Conservation (phyloP, 768 basidiomycete species). For the Podaxis pistillaris region DNA sequence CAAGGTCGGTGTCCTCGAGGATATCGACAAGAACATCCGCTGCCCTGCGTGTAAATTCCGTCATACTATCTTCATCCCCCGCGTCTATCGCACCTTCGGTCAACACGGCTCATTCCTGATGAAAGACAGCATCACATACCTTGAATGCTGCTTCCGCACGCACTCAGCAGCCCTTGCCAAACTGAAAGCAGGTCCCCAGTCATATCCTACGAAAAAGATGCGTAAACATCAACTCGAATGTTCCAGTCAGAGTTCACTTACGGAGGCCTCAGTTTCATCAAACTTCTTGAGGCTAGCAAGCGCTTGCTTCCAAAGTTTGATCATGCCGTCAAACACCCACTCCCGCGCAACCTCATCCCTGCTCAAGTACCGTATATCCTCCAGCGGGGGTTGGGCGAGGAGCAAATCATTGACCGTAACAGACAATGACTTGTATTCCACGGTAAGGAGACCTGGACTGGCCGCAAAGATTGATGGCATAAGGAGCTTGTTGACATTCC, state of each 20-base stretch:
- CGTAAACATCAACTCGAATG: slow-evolving; percentile 1
- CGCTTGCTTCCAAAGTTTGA: slow-evolving; percentile 53
- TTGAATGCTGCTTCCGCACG: slow-evolving; percentile 44
- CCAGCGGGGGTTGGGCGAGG: slow-evolving; percentile 48
- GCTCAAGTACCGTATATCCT: slow-evolving; percentile 57
- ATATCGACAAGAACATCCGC: slow-evolving; percentile 47
- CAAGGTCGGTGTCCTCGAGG: slow-evolving; percentile 44
- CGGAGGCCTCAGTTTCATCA: slow-evolving; percentile 47
- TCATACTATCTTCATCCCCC: slow-evolving; percentile 37
- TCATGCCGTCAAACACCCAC: slow-evolving; percentile 51
- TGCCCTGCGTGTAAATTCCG: slow-evolving; percentile 38
- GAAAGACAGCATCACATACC: slow-evolving; percentile 30
- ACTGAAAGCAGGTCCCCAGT: slow-evolving; percentile 48
- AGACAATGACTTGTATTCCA: slow-evolving; percentile 21
- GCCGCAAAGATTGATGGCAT: slow-evolving; percentile 25
- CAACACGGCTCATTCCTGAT: slow-evolving; percentile 1
- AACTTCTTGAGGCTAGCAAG: slow-evolving; percentile 42
- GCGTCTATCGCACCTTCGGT: slow-evolving; percentile 31
- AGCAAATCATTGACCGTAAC: slow-evolving; percentile 11
- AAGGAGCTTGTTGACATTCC: slow-evolving; percentile 33
- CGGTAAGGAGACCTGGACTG: slow-evolving; percentile 23
- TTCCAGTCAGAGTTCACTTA: slow-evolving; percentile 30
- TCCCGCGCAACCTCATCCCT: slow-evolving; percentile 52
- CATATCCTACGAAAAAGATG: neutral
- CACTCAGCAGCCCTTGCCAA: slow-evolving; percentile 57